Base-by-base conservation (phyloP, 768 basidiomycete species). In the Hypholoma sublateritium region DNA sequence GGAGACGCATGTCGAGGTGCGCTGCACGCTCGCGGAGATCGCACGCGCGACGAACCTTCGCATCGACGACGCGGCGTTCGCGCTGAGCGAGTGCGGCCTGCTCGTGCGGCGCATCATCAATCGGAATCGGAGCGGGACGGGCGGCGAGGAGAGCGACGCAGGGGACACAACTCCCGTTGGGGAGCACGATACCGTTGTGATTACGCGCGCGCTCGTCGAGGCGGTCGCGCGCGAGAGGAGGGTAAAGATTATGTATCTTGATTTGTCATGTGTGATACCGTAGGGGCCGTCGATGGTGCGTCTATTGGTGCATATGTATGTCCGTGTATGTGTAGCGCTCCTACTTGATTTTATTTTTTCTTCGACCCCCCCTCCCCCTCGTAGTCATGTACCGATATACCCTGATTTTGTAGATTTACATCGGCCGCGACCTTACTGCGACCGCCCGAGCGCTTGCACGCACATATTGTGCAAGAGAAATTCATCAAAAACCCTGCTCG, bases 11-110 rank as follows among this genome's bases (percentile, higher is more conserved):
- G 79, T 89, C 55, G 76, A 81, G 41, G 79, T 90, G 24, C 74
- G 73, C 19, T 92, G 89, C 69, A 87, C 88, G 17, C 80, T 98
- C n/a, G 76, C 75, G 8, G 86, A 91, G 35, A 84, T 98, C 55
- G 88, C 93, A 1, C 76, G 78, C 16, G 90, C 88, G 25, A 92
- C 92, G 46, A 88, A 91, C 70, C 74, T 98, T 52, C 82, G 91
- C 1, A 70, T 86, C 0, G 93, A 97, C 54, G 96, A 98, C 68
- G 84, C 87, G 0, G 89, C 93, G 0, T 95, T 93, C 71, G 93
- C 95, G 2, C 70, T 98, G 62, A 88, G 90, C 55, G 93, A 95
- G 67, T 88, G 90, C 58, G 93, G 94, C 25, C 70, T 98, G 53
- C 77, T 97, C 16, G 74, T 71, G 53, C 74, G 79, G 39, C 68